Conservation (phyloP, 495 filamentous ascomycete genomes). For the Tuber borchii region DNA sequence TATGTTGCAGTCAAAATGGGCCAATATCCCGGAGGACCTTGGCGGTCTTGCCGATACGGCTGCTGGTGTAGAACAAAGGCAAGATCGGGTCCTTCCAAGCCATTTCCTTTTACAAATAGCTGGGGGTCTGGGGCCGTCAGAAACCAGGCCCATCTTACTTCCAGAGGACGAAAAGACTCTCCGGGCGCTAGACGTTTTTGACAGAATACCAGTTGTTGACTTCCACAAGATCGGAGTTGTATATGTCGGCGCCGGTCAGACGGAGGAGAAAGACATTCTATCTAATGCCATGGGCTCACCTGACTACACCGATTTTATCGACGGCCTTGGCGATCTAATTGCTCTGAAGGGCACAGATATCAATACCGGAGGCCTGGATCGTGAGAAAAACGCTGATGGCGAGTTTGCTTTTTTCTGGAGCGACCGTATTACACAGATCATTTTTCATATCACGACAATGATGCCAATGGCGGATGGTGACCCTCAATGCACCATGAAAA, state of each 20-base stretch:
- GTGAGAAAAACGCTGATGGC: conserved; percentile 66
- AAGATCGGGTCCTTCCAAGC: conserved; percentile 60
- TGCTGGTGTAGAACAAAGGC: conserved; percentile 17
- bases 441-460: conserved; percentile 91
- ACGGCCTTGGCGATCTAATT: conserved; percentile 71
- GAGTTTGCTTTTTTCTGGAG: conserved; percentile 86
- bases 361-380: conserved; percentile 91
- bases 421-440: conserved; percentile 86
- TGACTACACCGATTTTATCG: conserved; percentile 78
- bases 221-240: conserved; percentile 92
- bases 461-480: conserved; percentile 83
- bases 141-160: conserved; percentile 66
- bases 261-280: conserved; percentile 71
- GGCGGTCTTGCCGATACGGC: conserved; percentile 4
- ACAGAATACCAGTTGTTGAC: conserved; percentile 83
- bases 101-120: conserved; percentile 77
- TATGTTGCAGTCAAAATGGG: conserved; percentile 30
- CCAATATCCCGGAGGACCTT: conserved; percentile 18
- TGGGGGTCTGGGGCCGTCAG: conserved; percentile 58
- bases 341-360: conserved; percentile 72
- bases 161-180: conserved; percentile 74
- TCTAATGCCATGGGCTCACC: conserved; percentile 72
- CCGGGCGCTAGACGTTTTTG: conserved; percentile 71
- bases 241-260: conserved; percentile 80
- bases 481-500: conserved; percentile 72